Evolutionary conservation across 225 moss, liverwort and hornwort species (phyloP), one percentile per base, ranked within the genome.

Genomic region (Pseudoscleropodium purum): DNA sequence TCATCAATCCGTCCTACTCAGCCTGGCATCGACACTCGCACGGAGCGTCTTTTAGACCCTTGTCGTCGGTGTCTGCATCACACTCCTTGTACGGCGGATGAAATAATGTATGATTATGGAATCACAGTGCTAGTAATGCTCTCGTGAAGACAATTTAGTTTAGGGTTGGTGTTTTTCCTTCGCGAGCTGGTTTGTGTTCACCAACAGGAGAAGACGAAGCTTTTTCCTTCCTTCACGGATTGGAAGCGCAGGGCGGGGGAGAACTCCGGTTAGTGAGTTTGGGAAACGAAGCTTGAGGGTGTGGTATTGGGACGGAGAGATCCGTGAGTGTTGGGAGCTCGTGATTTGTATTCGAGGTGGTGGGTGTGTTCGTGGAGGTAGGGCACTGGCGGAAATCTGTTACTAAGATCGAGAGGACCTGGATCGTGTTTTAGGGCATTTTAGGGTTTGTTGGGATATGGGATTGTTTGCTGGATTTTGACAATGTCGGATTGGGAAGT

Each of bases 361-460:
- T 64, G 61, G 61, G n/a, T 49, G 79, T 79, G 52, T 25, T 67
- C 69, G 14, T 77, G 47, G 77, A 47, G 49, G 23, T 52, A 10
- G 79, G 25, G 56, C n/a, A 17, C 18, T 59, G 79, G 7, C 56
- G 64, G 79, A 82, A 59, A 57, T 56, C 65, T 26, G 18, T 39
- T 57, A 39, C 36, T 65, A 37, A 59, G 75, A 56, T 84, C 36
- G 16, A 77, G 76, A 78, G 78, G 54, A 63, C 8, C 37, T 51
- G 89, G 65, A 89, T 87, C 51, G 14, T 37, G 77, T 26, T 65
- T 78, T 79, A 19, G 45, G 54, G 33, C 18, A 16, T 51, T 87
- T 87, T 90, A 90, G 90, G 91, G 87, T 90, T 91, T 85, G 76
- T 59, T 23, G 43, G 83, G 52, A 65, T 64, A 63, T 11, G 16